Evolutionary conservation across 139 green algal species (phyloP).

Genomic region (Volvox africanus): DNA sequence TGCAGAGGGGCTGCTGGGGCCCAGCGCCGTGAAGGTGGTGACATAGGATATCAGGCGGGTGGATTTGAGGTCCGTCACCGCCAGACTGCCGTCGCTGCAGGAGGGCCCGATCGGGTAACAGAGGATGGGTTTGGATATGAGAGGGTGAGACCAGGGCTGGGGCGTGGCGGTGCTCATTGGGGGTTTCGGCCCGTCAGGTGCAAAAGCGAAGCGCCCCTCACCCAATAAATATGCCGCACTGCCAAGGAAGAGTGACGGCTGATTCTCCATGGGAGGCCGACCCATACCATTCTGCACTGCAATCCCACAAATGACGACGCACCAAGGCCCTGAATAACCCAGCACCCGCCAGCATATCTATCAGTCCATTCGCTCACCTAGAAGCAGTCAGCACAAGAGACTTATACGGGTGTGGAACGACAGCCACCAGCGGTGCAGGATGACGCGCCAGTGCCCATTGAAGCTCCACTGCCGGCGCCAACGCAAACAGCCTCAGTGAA

Average conservation of each 20-base stretch:
- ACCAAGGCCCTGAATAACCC: too few relatives aligned
- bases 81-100: constrained; percentile 54
- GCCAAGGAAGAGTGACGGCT: too few relatives aligned
- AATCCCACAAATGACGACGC: too few relatives aligned
- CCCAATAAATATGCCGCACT: too few relatives aligned
- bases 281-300: too few relatives aligned
- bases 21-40: constrained; percentile 17
- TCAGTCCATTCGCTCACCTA: constrained; percentile 12
- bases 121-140: background rate
- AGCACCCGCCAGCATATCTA: too few relatives aligned
- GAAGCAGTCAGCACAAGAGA: constrained; percentile 38
- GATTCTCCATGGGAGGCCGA: too few relatives aligned
- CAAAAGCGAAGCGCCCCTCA: too few relatives aligned
- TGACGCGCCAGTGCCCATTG: constrained; percentile 48
- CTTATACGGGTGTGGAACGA: constrained; percentile 45
- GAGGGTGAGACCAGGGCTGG: background rate
- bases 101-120: background rate
- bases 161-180: background rate
- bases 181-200: too few relatives aligned
- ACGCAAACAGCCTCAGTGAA: constrained; percentile 49
- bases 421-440: constrained; percentile 33
- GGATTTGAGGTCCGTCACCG: constrained; percentile 45
- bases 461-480: constrained; percentile 25
- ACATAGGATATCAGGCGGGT: constrained; percentile 45
- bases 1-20: background rate